Base-by-base conservation (phyloP, 768 basidiomycete genomes). In the Naganishia kalamii region DNA sequence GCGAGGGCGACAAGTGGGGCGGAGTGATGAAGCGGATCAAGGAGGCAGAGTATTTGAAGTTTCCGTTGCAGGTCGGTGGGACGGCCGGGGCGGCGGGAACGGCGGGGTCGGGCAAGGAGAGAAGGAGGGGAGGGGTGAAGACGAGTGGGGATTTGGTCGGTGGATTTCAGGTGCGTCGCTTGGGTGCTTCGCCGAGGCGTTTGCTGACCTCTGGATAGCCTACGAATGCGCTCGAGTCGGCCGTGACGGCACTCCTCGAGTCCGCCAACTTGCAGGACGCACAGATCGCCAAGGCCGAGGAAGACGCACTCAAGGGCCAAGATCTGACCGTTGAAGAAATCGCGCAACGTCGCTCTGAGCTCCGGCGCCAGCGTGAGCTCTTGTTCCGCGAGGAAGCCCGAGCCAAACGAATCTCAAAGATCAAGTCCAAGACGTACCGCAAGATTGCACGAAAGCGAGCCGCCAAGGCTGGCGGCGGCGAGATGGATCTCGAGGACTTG, bases 351-450 rank as follows among this genome's bases (percentile, higher is more conserved):
- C 86, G 90, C 1, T 84, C 83, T 1, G 89, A 92, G 71, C 83
- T 99, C 12, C 85, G 89, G 37, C 85, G 86, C 74, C 90, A 90
- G 85, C 87, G 94, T 21, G 93, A 96, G 71, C 82, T 97, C 43
- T 87, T 92, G 81, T 96, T 94, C 80, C 86, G 93, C 4, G 91
- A 91, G 0, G 94, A 97, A 70, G 81, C 85, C 37, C 92, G 94
- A 76, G 89, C 92, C 19, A 88, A 88, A 73, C 85, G 93, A 19
- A 82, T 94, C 19, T 85, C 87, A 23, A 97, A 93, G 80, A 99
- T 99, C 79, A 98, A 98, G 81, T 90, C 88, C 76, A 94, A 92
- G 79, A 85, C 90, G 1, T 98, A 92, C 75, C 83, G 92, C 30
- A 87, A 88, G 69, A 82, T 97, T 50, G 86, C 86, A 72, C 84